Conservation (phyloP, 2,329 filamentous ascomycete species). For the Pseudopithomyces maydicus region DNA sequence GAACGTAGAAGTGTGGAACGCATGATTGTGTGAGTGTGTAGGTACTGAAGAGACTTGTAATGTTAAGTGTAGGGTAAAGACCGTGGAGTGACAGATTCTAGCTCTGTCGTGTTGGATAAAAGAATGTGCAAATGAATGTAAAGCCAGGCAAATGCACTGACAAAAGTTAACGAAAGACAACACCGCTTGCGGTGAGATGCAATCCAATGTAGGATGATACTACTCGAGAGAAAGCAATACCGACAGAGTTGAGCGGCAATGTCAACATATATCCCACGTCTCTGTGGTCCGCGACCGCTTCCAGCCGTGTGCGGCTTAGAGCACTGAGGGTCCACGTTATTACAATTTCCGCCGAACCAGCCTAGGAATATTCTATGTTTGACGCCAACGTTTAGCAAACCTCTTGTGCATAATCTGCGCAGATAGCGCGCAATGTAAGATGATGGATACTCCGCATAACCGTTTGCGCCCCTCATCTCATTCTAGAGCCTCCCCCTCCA, state of each 20-base stretch:
- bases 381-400: slow-evolving; percentile 8
- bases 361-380: slow-evolving; percentile 13
- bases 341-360: slow-evolving; percentile 11
- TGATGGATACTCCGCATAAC: slow-evolving; percentile 5
- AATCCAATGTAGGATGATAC: neutral
- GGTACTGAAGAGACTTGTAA: neutral
- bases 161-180: slow-evolving; percentile 16
- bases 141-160: slow-evolving; percentile 9
- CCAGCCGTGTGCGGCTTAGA: slow-evolving; percentile 6
- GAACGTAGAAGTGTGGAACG: slow-evolving; percentile 15
- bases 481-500: slow-evolving; percentile 1
- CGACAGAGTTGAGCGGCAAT: slow-evolving; percentile 6
- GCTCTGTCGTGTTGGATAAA: slow-evolving; percentile 10
- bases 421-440: neutral
- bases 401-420: neutral
- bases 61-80: slow-evolving; percentile 3
- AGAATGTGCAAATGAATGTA: slow-evolving; percentile 18
- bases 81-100: slow-evolving; percentile 7
- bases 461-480: too few relatives aligned
- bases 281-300: neutral
- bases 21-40: slow-evolving; percentile 9
- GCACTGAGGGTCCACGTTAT: slow-evolving; percentile 2
- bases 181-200: slow-evolving; percentile 15
- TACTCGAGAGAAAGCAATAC: slow-evolving; percentile 4
- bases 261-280: slow-evolving; percentile 11